phyloP scores from a whole-genome alignment of 495 filamentous ascomycete genomes.

The Usnea hakonensis region DNA sequence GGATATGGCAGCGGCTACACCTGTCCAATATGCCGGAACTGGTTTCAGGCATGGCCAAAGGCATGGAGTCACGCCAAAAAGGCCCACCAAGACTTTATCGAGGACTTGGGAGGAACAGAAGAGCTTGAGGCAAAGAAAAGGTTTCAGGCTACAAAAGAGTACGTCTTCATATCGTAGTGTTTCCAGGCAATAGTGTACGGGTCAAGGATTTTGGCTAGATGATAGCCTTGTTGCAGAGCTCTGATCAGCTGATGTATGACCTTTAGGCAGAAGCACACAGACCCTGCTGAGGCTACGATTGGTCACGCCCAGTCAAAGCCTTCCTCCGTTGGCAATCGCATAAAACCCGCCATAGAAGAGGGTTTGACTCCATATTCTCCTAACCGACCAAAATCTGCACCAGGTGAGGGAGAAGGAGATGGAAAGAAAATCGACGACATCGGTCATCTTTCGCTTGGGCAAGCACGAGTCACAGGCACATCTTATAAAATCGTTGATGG shows the following conservation, averaged over 20 bases:
- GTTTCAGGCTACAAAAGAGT: not conserved
- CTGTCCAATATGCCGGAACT: slow-evolving; percentile 9
- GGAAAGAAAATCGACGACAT: slow-evolving; percentile 10
- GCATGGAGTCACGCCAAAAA: slow-evolving; percentile 17
- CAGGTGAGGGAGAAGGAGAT: not conserved
- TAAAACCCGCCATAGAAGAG: not conserved
- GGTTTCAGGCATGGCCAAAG: slow-evolving; percentile 3
- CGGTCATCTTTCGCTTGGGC: slow-evolving; percentile 7
- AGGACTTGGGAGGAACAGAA: not conserved
- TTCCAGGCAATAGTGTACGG: not conserved
- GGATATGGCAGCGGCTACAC: slow-evolving; percentile 2
- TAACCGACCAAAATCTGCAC: not conserved
- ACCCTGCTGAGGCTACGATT: not conserved
- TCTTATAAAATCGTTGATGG: not conserved
- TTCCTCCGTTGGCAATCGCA: not conserved
- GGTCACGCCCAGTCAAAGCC: not conserved
- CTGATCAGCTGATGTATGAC: not conserved
- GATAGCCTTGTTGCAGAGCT: not conserved
- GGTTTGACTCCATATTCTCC: not conserved
- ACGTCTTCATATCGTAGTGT: slow-evolving; percentile 1
- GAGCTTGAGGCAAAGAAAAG: slow-evolving; percentile 2
- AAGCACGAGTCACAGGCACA: not conserved
- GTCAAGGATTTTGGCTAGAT: not conserved
- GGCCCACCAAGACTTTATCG: slow-evolving; percentile 1
- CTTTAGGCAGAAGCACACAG: not conserved